phyloP scores from a whole-genome alignment of 441 rosid genomes.

The Populus trichocarpa region DNA sequence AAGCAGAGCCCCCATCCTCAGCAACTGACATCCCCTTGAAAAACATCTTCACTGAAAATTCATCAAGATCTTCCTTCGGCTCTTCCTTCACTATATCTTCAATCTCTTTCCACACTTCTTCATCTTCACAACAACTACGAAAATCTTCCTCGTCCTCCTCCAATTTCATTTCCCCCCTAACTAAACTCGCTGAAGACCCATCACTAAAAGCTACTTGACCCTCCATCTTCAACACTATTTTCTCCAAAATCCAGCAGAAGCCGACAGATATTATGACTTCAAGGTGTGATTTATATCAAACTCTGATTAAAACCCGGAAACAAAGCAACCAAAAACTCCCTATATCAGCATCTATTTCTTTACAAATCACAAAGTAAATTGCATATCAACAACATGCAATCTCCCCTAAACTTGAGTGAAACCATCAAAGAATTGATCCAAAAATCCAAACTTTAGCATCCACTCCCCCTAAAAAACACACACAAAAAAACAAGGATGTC shows the following conservation, averaged over 20 bases:
- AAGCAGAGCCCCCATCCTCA: slow-evolving; percentile 45
- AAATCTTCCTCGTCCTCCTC: slow-evolving; percentile 90
- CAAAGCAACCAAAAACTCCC: slow-evolving; percentile 20
- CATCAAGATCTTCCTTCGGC: slow-evolving; percentile 42
- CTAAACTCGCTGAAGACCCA: slow-evolving; percentile 30
- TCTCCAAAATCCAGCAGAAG: not conserved
- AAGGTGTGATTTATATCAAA: slow-evolving; percentile 21
- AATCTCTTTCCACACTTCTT: slow-evolving; percentile 74
- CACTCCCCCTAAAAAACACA: slow-evolving; percentile 10
- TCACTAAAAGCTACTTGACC: slow-evolving; percentile 31
- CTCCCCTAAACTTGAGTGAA: slow-evolving; percentile 9
- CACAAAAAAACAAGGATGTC: not conserved
- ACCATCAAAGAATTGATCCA: slow-evolving; percentile 3
- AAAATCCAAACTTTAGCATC: slow-evolving; percentile 12
- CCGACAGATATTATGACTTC: slow-evolving; percentile 19
- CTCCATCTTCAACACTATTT: slow-evolving; percentile 41
- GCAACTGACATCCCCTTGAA: slow-evolving; percentile 77
- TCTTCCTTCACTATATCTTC: slow-evolving; percentile 56
- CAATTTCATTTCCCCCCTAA: slow-evolving; percentile 40
- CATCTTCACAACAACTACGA: slow-evolving; percentile 88
- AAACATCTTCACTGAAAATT: slow-evolving; percentile 75
- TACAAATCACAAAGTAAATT: not conserved
- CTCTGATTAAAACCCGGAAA: slow-evolving; percentile 14
- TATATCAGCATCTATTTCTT: slow-evolving; percentile 16
- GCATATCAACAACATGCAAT: slow-evolving; percentile 1